Evolutionary conservation across 202 grass and related monocot species (phyloP), one percentile per base, ranked within the genome.

Genomic region (Carex arenaria): DNA sequence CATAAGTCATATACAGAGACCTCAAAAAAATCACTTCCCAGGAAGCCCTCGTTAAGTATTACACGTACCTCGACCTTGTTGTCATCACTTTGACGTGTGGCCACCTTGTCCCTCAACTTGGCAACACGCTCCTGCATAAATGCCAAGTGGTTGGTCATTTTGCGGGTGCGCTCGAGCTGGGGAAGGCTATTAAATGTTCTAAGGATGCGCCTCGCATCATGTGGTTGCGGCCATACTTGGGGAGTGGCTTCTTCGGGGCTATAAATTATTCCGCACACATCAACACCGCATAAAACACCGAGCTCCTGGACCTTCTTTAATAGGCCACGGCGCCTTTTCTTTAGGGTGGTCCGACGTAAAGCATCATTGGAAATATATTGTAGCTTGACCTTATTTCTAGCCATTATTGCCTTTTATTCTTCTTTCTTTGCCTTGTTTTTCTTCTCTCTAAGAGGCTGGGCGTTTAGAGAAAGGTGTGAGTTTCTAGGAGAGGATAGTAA

Each of bases 251-350:
- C 87, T 42, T 55, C 28, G 2, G 71, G 79, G 20, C 28, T 34
- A 53, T 86, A 89, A 56, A 89, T 76, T 6, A 89, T 66, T 3
- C 20, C 79, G 13, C 84, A 85, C 1, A 62, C 71, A 2, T 89
- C 70, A 0, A 89, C 87, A 0, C 87, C 84, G 5, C 87, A 89
- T 1, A 89, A 71, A 4, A 89, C 49, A 18, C 78, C 86, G 10
- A 89, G 32, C 70, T 89, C 87, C 9, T 64, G 31, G 10, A 89
- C 71, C 79, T 89, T 89, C 73, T 89, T 89, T 17, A 89, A 19
- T 32, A 89, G 38, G 4, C 84, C 79, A 28, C 67, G 82, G 0
- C 20, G 30, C 2, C 87, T 49, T 72, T 86, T 83, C 23, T 60
- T 75, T 0, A 89, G 36, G 2, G 84, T 89, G 12, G 70, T 49